Evolutionary conservation across 441 rosid genomes (phyloP), one percentile per base, ranked within the genome.

Genomic region (Omphalea diandra): DNA sequence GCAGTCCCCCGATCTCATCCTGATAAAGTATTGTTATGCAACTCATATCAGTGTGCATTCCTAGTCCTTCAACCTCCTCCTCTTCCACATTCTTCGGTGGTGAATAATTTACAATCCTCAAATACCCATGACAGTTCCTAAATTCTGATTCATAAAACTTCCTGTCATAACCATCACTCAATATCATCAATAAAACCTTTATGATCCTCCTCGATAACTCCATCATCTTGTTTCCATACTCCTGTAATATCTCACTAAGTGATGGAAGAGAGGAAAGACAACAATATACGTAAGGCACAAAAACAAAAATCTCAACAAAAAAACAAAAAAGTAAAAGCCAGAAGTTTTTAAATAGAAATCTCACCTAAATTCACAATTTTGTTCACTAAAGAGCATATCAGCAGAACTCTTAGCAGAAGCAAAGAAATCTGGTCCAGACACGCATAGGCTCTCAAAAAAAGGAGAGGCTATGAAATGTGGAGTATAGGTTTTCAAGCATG

Each of bases 11-110:
- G 9, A 73, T 79, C 27, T 81, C 87, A 66, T 89, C 91, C 72
- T 89, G 97, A 75, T 83, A 84, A 33, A 89, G 83, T 29, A 89
- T 80, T 18, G 95, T 86, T 79, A 89, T 80, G 75, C 94, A 90
- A 75, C 97, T 88, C 97, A 88, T 89, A 57, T 91, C 95, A 0
- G 90, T 85, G 71, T 85, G 96, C 90, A 84, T 82, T 44, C 96
- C 93, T 0, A 88, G 93, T 57, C 97, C 92, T 77, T 88, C 96
- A 41, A 85, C 81, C 74, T 85, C 82, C 53, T 67, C 73, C 47
- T 81, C 83, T 38, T 79, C 80, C 2, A 86, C 77, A 2, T 69
- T 70, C 12, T 79, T 73, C 0, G 92, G 93, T 1, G 90, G 86
- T 18, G 86, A 75, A 75, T 91, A 89, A 58, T 82, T 89, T 61